phyloP scores from a whole-genome alignment of 23 red algal species.

The Gracilaria domingensis region DNA sequence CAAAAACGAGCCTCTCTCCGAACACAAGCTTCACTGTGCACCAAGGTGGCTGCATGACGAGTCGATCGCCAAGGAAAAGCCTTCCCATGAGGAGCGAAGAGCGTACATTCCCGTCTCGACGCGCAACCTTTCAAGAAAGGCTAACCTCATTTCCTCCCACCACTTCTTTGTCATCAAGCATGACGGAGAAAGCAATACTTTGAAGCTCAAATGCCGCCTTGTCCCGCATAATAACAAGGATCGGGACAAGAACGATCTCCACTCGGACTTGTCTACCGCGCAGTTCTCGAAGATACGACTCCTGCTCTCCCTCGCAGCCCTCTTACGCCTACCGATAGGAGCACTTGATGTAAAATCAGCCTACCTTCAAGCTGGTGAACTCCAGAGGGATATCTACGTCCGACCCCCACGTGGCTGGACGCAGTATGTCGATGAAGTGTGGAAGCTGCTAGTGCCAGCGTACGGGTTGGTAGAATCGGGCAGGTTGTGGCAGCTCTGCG shows the following conservation, averaged over 20 bases:
- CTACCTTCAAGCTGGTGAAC: neutral
- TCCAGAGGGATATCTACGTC: constrained; percentile 2
- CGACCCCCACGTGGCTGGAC: neutral
- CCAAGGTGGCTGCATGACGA: neutral
- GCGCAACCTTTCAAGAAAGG: neutral
- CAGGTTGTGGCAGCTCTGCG: constrained; percentile 5
- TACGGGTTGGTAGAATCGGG: constrained; percentile 29
- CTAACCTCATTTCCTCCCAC: constrained; percentile 18
- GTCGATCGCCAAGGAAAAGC: neutral
- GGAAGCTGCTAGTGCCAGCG: neutral
- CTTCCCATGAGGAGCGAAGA: neutral
- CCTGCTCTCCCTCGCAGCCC: constrained; percentile 2
- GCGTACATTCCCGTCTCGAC: neutral
- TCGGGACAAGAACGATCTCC: neutral
- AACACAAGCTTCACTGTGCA: neutral
- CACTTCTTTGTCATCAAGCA: constrained; percentile 39
- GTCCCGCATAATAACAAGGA: constrained; percentile 25
- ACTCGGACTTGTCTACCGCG: constrained; percentile 13
- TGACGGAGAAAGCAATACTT: constrained; percentile 14
- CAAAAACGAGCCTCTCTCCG: neutral
- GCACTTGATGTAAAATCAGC: neutral
- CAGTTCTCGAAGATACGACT: constrained; percentile 25
- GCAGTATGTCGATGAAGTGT: neutral
- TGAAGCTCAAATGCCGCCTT: constrained; percentile 16
- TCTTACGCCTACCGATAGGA: no score